Base-by-base conservation (phyloP, 768 basidiomycete species). In the Gyrodon lividus region DNA sequence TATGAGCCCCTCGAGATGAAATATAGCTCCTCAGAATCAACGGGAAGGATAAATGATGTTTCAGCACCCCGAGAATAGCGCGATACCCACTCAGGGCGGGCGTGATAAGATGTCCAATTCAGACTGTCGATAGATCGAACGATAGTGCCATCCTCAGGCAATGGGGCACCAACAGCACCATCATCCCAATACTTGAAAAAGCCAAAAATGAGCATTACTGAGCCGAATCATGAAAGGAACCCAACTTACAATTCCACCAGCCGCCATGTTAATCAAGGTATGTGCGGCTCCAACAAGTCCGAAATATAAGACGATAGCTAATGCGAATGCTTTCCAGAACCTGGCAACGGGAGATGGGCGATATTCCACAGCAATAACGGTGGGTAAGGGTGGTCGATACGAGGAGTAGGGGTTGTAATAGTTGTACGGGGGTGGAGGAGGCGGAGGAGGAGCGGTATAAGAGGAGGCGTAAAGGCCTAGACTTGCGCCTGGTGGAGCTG, bases 1-100 rank as follows among this genome's bases (percentile, higher is more conserved):
- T 59, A 54, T 9, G 59, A 55, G 0, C 74, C 74, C 5, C 66
- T 66, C 23, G 72, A 59, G 44, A 75, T 23, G 35, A 75, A 52
- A 33, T 68, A 75, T 24, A 74, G 50, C 3, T 58, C 57, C 0
- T 70, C 62, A 1, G 72, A 55, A 1, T 52, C 26, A 14, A 69
- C 44, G 26, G 69, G 67, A 33, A 76, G 62, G 0, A 60, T 39
- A 19, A 75, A 68, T 0, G 56, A 52, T 4, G 64, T 53, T 14
- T 65, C 50, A 4, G 65, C 63, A 19, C 62, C 26, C 3, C 39
- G 19, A 5, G 56, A 9, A 13, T 47, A 67, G 12, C 20, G 5
- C 5, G 55, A 52, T 2, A 55, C 55, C 67, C 65, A 67, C 16
- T 13, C 22, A 0, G 65, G 62, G 2, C 17, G 35, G 6, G 26